A percentile compares a stretch with the other conserved stretches of the same genome.
Evolutionary conservation across 345 rosid genomes (phyloP).

Genomic region (Adansonia digitata): DNA sequence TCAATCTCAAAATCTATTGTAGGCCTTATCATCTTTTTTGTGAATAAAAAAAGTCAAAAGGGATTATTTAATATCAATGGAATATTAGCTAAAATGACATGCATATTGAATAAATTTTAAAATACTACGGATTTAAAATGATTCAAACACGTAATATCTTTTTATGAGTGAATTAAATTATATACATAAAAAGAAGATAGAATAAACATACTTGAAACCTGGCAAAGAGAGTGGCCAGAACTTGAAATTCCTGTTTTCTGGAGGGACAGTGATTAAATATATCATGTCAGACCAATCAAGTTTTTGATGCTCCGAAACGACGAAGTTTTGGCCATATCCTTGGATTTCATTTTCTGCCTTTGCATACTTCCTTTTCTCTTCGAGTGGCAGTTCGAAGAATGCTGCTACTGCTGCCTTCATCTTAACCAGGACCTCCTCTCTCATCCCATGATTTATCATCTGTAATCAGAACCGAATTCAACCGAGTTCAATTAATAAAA

Average conservation of each 20-base stretch:
- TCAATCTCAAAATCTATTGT: no score
- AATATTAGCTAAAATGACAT: no score
- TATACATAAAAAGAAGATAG: no score
- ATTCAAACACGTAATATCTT: no score
- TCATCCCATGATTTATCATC: background rate
- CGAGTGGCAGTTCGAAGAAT: background rate
- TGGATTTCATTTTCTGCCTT: background rate
- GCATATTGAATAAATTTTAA: no score
- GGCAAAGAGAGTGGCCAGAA: background rate
- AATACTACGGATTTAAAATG: no score
- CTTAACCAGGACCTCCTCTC: background rate
- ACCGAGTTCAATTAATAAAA: no score
- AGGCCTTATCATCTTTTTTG: no score
- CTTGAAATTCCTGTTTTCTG: conserved; percentile 1
- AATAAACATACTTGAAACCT: conserved; percentile 3
- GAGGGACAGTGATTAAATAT: background rate
- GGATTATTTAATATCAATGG: no score
- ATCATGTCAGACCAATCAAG: conserved; percentile 14
- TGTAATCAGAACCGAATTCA: background rate
- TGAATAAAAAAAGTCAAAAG: no score
- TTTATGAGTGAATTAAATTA: no score
- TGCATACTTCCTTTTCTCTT: background rate
- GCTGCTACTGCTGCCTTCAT: background rate
- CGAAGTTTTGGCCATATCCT: conserved; percentile 7
- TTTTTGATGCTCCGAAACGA: background rate